Evolutionary conservation across 169 alveolate species (phyloP).

Genomic region (Eimeria falciformis): DNA sequence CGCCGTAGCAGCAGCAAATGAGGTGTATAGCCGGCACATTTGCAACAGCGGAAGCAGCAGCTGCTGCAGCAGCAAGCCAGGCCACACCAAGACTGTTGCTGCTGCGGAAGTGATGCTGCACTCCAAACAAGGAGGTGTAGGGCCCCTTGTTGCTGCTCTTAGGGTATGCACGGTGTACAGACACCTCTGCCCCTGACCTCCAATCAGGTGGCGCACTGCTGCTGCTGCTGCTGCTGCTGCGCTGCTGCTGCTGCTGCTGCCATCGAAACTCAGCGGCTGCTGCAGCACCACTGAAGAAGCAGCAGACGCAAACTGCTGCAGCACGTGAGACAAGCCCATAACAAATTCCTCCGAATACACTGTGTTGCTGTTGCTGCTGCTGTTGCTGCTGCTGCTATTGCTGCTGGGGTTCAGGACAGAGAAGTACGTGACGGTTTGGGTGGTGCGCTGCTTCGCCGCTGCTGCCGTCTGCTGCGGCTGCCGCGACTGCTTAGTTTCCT

Average conservation of each 20-base stretch:
- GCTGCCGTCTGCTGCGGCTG: constrained; percentile 36
- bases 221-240: constrained; percentile 69
- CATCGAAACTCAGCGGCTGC: background rate
- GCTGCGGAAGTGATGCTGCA: background rate
- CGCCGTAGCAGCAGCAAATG: constrained; percentile 12
- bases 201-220: constrained; percentile 4
- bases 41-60: constrained; percentile 65
- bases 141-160: background rate
- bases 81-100: constrained; percentile 45
- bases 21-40: constrained; percentile 38
- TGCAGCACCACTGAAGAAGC: background rate
- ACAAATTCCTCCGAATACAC: constrained; percentile 37
- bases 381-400: constrained; percentile 57
- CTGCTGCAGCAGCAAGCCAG: constrained; percentile 61
- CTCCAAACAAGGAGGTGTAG: background rate
- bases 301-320: constrained; percentile 14
- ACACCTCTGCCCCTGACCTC: constrained; percentile 1
- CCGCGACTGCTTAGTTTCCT: constrained; percentile 21
- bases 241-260: background rate
- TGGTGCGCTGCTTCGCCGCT: constrained; percentile 30
- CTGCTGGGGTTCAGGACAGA: background rate
- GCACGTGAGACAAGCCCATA: constrained; percentile 1
- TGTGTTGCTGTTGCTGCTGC: background rate
- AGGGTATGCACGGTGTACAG: constrained; percentile 19
- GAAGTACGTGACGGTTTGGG: constrained; percentile 12